Base-by-base conservation (phyloP, 345 rosid species). In the Eutrema yunnanense region DNA sequence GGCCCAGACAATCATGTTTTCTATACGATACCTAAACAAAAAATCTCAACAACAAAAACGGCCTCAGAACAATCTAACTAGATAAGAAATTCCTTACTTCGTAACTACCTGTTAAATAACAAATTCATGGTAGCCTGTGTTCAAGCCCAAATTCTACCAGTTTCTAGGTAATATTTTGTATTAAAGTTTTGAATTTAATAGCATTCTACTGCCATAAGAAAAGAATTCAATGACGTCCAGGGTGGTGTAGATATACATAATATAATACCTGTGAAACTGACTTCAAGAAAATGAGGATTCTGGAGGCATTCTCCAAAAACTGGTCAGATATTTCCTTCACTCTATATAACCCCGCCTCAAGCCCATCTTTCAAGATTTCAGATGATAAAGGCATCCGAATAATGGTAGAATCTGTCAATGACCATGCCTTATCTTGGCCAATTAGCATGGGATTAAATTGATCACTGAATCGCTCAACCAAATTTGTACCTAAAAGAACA, bases 341-440 rank as follows among this genome's bases (percentile, higher is more conserved):
- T 80, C 83, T 85, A 72, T 62, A 62, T 72, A 83, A 61, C 64
- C 96, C 98, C 75, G 82, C 54, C 79, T 90, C 88, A 80, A 85
- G 84, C 72, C 96, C 96, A 83, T 87, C 88, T 67, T 83, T 82
- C 81, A 88, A 79, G 78, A 86, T 85, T 60, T 86, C 90, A 49
- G 86, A 79, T 36, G 98, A 87, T 50, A 92, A 74, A 73, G 98
- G 96, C 96, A 92, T 92, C 73, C 98, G 90, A 71, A 92, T 87
- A 72, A 92, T 73, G 69, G 96, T 92, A 67, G 89, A 88, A 71
- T 87, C 92, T 50, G 79, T 67, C 67, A 85, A 73, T 51, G 90
- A 85, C 92, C 88, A 85, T 73, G 92, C 81, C 81, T 71, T 81
- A 68, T 81, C 82, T 78, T 88, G 84, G 80, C 81, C 93, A 82